Percentiles rank a stretch among this genome's conserved stretches.
These are phyloP conservation scores for Yamadazyma diospyri DNA, from an alignment of 1,139 yeast species.

Conservation along the genomic window DNA sequence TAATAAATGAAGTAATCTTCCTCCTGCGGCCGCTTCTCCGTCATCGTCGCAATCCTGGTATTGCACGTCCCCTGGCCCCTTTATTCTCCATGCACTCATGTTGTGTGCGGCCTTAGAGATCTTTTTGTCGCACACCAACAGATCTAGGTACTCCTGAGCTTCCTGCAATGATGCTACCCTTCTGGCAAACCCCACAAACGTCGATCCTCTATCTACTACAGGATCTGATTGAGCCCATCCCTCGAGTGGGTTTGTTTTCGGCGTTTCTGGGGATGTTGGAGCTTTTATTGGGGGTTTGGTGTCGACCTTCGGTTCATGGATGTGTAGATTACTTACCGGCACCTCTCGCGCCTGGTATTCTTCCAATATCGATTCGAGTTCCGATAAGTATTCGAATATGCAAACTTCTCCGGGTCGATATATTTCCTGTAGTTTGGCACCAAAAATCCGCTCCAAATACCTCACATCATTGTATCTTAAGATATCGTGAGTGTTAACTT, in stretches of 20 bases:
- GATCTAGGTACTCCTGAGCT: constrained; percentile 50
- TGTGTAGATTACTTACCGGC: constrained; percentile 5
- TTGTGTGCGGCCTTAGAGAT: constrained; percentile 71
- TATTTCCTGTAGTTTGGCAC: constrained; percentile 46
- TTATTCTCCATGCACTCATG: constrained; percentile 84
- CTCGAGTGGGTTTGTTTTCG: constrained; percentile 40
- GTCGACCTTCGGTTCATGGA: constrained; percentile 6
- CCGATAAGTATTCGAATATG: constrained; percentile 72
- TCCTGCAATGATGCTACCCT: constrained; percentile 60
- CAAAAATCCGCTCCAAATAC: constrained; percentile 42
- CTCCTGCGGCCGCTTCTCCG: constrained; percentile 97
- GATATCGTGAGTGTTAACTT: constrained; percentile 38
- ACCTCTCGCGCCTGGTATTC: constrained; percentile 18
- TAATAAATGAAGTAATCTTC: constrained; percentile 74
- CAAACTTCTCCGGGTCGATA: constrained; percentile 66
- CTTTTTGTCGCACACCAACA: constrained; percentile 60
- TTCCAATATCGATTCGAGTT: constrained; percentile 51
- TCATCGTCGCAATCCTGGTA: constrained; percentile 93
- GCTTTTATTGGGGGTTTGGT: constrained; percentile 7
- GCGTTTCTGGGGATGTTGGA: not conserved
- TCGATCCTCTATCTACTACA: constrained; percentile 76
- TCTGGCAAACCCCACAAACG: constrained; percentile 76
- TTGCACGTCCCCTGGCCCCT: constrained; percentile 47
- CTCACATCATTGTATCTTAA: constrained; percentile 37
- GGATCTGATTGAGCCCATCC: constrained; percentile 82